A percentile compares a stretch with the other conserved stretches of the same genome.
Evolutionary conservation across 495 filamentous ascomycete species (phyloP).

Genomic region (Penicillium egyptiacum): DNA sequence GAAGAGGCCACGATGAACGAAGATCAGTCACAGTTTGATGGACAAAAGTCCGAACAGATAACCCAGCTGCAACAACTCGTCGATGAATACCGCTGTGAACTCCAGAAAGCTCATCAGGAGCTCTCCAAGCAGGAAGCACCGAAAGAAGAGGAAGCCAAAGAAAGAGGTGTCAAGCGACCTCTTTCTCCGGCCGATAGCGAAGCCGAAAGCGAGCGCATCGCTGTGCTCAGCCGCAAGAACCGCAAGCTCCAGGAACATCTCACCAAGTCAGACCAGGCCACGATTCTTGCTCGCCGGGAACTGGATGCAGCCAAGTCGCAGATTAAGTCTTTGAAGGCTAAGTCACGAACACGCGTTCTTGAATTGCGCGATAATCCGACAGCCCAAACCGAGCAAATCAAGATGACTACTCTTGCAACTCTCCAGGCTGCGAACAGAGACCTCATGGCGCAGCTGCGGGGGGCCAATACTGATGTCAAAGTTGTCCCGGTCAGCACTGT

Average conservation of each 20-base stretch:
- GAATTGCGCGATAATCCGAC: constrained; percentile 90
- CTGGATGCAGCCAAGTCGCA: constrained; percentile 69
- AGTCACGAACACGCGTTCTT: constrained; percentile 79
- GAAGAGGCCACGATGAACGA: constrained; percentile 85
- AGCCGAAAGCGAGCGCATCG: constrained; percentile 72
- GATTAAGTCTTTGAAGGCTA: constrained; percentile 66
- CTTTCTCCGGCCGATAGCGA: constrained; percentile 64
- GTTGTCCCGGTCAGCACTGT: constrained; percentile 74
- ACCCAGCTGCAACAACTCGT: constrained; percentile 80
- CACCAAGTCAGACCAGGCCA: constrained; percentile 62
- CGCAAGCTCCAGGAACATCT: constrained; percentile 77
- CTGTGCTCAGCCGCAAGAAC: constrained; percentile 80
- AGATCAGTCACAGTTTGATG: constrained; percentile 65
- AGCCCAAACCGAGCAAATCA: constrained; percentile 74
- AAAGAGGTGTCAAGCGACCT: constrained; percentile 42
- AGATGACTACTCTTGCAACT: constrained; percentile 69
- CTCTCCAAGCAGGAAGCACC: constrained; percentile 60
- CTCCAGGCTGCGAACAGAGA: constrained; percentile 83
- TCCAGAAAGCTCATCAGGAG: constrained; percentile 70
- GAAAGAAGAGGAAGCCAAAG: constrained; percentile 34
- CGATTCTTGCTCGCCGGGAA: constrained; percentile 69
- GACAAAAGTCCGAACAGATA: constrained; percentile 72
- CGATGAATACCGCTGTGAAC: constrained; percentile 84
- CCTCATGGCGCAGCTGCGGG: constrained; percentile 73
- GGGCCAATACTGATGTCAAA: constrained; percentile 43